phyloP scores from a whole-genome alignment of 2,329 filamentous ascomycete genomes.

The Fusarium sp. region DNA sequence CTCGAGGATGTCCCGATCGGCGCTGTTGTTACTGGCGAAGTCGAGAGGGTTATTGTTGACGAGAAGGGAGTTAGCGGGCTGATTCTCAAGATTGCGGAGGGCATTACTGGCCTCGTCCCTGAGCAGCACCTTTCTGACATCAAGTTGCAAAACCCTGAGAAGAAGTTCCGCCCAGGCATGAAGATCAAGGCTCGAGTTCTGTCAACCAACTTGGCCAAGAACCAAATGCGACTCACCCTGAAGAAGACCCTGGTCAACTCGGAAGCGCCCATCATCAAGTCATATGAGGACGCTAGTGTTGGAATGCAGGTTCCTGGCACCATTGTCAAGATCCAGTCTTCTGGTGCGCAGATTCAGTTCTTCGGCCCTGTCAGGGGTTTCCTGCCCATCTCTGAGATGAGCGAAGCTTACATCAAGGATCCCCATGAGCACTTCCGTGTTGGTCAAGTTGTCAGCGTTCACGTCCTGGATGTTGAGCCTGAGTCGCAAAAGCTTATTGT shows the following conservation, averaged over 20 bases:
- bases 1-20: constrained; percentile 90
- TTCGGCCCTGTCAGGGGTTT: constrained; percentile 88
- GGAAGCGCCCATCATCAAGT: constrained; percentile 81
- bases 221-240: constrained; percentile 85
- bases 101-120: constrained; percentile 88
- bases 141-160: constrained; percentile 89
- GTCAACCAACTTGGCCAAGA: constrained; percentile 79
- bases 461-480: constrained; percentile 83
- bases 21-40: constrained; percentile 80
- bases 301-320: constrained; percentile 88
- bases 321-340: constrained; percentile 81
- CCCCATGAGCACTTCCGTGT: constrained; percentile 88
- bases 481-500: constrained; percentile 80
- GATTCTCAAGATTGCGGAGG: constrained; percentile 85
- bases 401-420: constrained; percentile 93
- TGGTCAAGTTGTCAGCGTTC: constrained; percentile 92
- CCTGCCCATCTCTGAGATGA: constrained; percentile 96
- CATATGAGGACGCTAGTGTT: constrained; percentile 78
- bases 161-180: constrained; percentile 91
- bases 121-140: constrained; percentile 91
- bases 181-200: constrained; percentile 88
- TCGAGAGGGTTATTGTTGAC: constrained; percentile 87
- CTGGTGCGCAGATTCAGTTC: constrained; percentile 92
- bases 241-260: constrained; percentile 97
- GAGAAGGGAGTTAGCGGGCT: constrained; percentile 83